Evolutionary conservation across 495 filamentous ascomycete species (phyloP).

Genomic region (Penicillium verhagenii): DNA sequence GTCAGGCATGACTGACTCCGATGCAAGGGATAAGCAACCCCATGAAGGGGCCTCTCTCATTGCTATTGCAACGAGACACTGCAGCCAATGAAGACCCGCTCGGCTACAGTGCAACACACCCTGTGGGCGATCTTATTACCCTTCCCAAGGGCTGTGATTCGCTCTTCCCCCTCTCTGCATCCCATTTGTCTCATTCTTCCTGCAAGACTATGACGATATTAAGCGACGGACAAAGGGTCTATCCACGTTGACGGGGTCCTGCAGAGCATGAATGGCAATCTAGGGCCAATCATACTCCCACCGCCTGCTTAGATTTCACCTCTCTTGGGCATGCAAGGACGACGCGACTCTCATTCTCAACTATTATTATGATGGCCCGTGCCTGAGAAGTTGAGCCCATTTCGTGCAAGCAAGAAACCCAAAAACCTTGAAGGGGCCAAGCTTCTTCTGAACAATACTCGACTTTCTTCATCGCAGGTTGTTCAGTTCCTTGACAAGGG

Average conservation of each 20-base stretch:
- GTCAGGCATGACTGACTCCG: conserved; percentile 21
- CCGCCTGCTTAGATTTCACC: conserved; percentile 14
- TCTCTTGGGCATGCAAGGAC: conserved; percentile 32
- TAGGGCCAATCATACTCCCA: conserved; percentile 18
- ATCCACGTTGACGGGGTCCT: conserved; percentile 29
- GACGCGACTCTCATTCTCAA: conserved; percentile 24
- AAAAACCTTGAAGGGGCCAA: conserved; percentile 18
- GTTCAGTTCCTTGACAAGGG: conserved; percentile 27
- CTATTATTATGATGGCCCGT: conserved; percentile 30
- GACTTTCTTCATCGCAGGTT: conserved; percentile 24
- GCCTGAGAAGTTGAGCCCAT: conserved; percentile 17
- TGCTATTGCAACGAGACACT: conserved; percentile 32
- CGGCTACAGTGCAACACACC: conserved; percentile 14
- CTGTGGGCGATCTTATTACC: conserved; percentile 26
- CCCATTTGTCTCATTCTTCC: conserved; percentile 33
- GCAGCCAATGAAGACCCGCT: conserved; percentile 30
- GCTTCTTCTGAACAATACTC: conserved; percentile 17
- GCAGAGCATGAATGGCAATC: conserved; percentile 19
- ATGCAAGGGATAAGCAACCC: conserved; percentile 23
- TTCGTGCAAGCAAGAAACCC: conserved; percentile 16
- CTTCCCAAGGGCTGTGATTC: conserved; percentile 30
- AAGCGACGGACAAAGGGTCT: conserved; percentile 14
- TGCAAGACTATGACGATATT: conserved; percentile 22
- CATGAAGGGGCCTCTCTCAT: conserved; percentile 20
- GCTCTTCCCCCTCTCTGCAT: conserved; percentile 18